Base-by-base conservation (phyloP, 495 filamentous ascomycete genomes). In the Hyaloscypha hepaticicola region DNA sequence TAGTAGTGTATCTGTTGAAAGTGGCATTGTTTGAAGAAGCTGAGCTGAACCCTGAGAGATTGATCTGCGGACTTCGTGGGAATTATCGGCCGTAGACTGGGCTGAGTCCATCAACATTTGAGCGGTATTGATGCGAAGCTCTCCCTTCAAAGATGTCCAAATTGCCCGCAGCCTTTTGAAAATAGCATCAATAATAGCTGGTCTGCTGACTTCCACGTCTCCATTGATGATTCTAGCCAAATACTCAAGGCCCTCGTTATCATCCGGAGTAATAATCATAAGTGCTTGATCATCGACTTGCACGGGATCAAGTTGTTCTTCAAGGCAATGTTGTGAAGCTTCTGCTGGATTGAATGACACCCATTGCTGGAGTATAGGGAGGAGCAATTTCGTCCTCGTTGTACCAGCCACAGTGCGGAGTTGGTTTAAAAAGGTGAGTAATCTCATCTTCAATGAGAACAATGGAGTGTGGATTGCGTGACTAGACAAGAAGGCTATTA, bases 401-500 rank as follows among this genome's bases (percentile, higher is more conserved):
- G 77, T 82, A 12, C 81, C 81, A 1, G 85, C 85, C 9, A 88
- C 81, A 70, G 90, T 92, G 45, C 87, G 85, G 28, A 91, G 76
- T 41, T 82, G 78, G 68, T 90, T 91, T 62, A 97, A 75, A 33
- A 89, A 76, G n/a, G 76, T 77, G 19, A 98, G 79, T 22, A 99
- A 76, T 25, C 82, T 79, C 24, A 88, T 69, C 66, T 93, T 95
- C 45, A 89, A 84, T 3, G 77, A 70, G 58, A 88, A 79, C 0
- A 90, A 73, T 4, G 92, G 90, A 27, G 90, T 85, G 21, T 79
- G 72, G 14, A 88, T 78, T 12, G 84, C 78, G 76, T 97, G 92
- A 27, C 86, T 88, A 59, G 85, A 86, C 2, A 99, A 75, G 73
- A 88, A 96, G n/a, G 81, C 79, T 53, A 92, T 76, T 25, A 94